Evolutionary conservation across 306 rosid genomes (phyloP), one percentile per base, ranked within the genome.

Genomic region (Lathyrus tuberosus): DNA sequence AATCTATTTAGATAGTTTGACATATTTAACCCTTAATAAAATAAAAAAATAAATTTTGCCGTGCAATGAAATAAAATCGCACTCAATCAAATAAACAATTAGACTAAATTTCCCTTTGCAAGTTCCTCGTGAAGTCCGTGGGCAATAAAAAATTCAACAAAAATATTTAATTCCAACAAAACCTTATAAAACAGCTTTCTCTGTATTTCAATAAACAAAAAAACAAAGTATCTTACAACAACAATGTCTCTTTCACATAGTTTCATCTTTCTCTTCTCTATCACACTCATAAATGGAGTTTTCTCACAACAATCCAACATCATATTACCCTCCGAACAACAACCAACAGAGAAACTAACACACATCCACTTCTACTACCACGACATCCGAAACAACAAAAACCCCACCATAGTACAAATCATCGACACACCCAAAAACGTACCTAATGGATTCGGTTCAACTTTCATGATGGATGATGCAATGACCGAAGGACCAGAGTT

Each of bases 321-420:
- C 59, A 2, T 10, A 4, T 10, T 78, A n/a, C 78, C 78, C 22
- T 20, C 73, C 20, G 51, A 70, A 4, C 62, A 67, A 4, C 20
- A n/a, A 5, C 17, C 1, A 3, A 18, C 42, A 2, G 44, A 66
- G 7, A 78, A 60, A 20, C 3, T 59, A 2, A 72, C 78, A 24
- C 22, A 20, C 0, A n/a, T 78, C 10, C 82, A 73, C 5, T 73
- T 78, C 61, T 78, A 58, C 63, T 67, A 78, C 78, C 82, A 78
- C 11, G 82, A 78, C 46, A 51, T 78, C 0, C 5, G 60, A 49
- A 42, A 11, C 22, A 13, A 20, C 35, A 33, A 72, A 0, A 41
- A 51, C 67, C 78, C 82, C 2, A 49, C 82, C 0, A 46, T 78
- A 0, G 70, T 72, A 16, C 78, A 78, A 60, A 72, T 78, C 2